These are phyloP conservation scores for Coniferiporia sulphurascens DNA, from an alignment of 1,284 basidiomycete species.

Conservation along the genomic window DNA sequence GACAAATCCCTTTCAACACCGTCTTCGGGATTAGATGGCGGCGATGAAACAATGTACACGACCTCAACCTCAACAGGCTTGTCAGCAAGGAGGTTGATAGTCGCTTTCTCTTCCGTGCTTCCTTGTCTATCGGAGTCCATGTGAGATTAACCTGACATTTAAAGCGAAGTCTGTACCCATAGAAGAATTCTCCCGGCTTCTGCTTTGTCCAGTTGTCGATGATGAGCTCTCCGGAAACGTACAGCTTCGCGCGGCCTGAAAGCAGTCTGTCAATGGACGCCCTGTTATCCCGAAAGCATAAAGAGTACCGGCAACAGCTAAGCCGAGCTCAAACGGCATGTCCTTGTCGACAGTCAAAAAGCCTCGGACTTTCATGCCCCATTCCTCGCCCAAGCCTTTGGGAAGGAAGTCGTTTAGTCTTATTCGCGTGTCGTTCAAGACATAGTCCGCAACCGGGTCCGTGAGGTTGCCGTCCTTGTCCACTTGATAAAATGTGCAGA, in stretches of 20 bases:
- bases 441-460: slow-evolving; percentile 40
- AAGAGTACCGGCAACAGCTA: slow-evolving; percentile 47
- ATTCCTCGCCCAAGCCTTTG: slow-evolving; percentile 40
- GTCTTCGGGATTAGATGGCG: slow-evolving; percentile 39
- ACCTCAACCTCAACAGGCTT: slow-evolving; percentile 47
- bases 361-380: slow-evolving; percentile 49
- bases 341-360: slow-evolving; percentile 37
- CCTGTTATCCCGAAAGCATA: background rate
- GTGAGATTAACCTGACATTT: background rate
- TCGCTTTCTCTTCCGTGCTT: slow-evolving; percentile 55
- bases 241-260: slow-evolving; percentile 53
- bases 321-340: slow-evolving; percentile 47
- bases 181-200: slow-evolving; percentile 63
- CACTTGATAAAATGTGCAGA: slow-evolving; percentile 56
- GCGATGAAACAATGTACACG: slow-evolving; percentile 58
- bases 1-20: slow-evolving; percentile 31
- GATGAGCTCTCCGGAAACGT: slow-evolving; percentile 52
- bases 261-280: background rate
- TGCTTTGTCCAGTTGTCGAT: slow-evolving; percentile 71
- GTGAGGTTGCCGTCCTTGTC: slow-evolving; percentile 41
- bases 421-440: slow-evolving; percentile 55
- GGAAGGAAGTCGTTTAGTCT: slow-evolving; percentile 65
- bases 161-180: slow-evolving; percentile 40
- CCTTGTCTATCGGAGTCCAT: slow-evolving; percentile 40
- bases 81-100: slow-evolving; percentile 40